Evolutionary conservation across 1,284 basidiomycete species (phyloP), one percentile per base, ranked within the genome.

Genomic region (Xerocomus amazonicus): DNA sequence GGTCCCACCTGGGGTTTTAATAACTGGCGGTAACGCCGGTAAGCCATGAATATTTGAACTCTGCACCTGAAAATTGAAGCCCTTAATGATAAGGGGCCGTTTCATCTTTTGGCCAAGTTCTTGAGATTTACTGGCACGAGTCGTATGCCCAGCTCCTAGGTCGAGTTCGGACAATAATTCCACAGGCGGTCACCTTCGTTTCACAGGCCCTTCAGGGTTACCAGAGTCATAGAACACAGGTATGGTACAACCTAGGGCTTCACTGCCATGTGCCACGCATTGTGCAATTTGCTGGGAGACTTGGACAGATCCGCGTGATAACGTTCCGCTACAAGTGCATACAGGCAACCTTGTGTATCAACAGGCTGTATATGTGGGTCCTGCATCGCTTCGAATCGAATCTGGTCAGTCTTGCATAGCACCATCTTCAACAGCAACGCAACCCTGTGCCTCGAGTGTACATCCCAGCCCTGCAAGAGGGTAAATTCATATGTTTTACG

Each of bases 11-110:
- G 57, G 77, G 67, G 63, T 50, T 60, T 66, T 64, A 42, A 63
- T 67, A 39, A 66, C 57, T 78, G 74, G 73, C 75, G 73, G 74
- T 73, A 50, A 47, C 59, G 40, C 52, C 50, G 19, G 19, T 23
- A 23, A 23, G 19, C 4, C 19, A 23, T 23, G 19, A 23, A 23
- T 4, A 23, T 23, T 23, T 43, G 65, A 44, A 51, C 36, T 44
- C 47, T 41, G 16, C 40, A 53, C 55, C 48, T 51, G 46, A 40
- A 40, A 50, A 47, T 45, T 50, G 50, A 54, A 48, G 52, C 35
- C 45, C 54, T 57, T 48, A 57, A 57, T 55, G 57, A 42, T 49
- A 47, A 31, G 29, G 29, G 29, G 29, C 9, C 29, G 29, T 31
- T 31, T 31, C 29, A 31, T 12, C 3, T 31, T 31, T 31, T 6